Evolutionary conservation across 2,329 filamentous ascomycete species (phyloP).

Genomic region (Hypoxylon sp.): DNA sequence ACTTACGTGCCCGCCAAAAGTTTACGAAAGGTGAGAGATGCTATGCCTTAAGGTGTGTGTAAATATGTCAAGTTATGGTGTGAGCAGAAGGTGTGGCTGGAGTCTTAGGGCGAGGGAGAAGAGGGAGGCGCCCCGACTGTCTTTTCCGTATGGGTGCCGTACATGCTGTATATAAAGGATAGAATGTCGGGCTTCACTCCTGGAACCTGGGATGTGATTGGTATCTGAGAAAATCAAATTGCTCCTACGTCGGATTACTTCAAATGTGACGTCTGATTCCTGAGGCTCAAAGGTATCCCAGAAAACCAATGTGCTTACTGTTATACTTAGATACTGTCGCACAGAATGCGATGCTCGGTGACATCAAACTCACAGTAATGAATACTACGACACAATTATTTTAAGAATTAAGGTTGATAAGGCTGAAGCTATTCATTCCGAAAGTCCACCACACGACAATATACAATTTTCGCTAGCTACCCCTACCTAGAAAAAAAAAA

Average conservation of each 20-base stretch:
- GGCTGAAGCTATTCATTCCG: not conserved
- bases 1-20: conserved; percentile 13
- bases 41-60: not conserved
- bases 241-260: conserved; percentile 8
- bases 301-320: conserved; percentile 1
- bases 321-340: not conserved
- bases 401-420: not conserved
- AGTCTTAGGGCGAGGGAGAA: not conserved
- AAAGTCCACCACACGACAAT: not conserved
- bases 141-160: conserved; percentile 32
- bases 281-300: conserved; percentile 14
- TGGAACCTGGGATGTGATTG: conserved; percentile 8
- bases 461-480: conserved; percentile 1
- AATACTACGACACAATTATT: conserved; percentile 13
- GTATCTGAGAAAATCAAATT: conserved; percentile 20
- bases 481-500: conserved; percentile 8
- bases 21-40: conserved; percentile 6
- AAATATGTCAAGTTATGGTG: not conserved
- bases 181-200: conserved; percentile 16
- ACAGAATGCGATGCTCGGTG: conserved; percentile 1
- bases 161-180: conserved; percentile 32
- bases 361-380: conserved; percentile 14
- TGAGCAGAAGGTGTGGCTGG: not conserved
- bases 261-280: not conserved
- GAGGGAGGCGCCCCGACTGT: conserved; percentile 25